Base-by-base conservation (phyloP, 805 yeast species). In the Starmerella apis region DNA sequence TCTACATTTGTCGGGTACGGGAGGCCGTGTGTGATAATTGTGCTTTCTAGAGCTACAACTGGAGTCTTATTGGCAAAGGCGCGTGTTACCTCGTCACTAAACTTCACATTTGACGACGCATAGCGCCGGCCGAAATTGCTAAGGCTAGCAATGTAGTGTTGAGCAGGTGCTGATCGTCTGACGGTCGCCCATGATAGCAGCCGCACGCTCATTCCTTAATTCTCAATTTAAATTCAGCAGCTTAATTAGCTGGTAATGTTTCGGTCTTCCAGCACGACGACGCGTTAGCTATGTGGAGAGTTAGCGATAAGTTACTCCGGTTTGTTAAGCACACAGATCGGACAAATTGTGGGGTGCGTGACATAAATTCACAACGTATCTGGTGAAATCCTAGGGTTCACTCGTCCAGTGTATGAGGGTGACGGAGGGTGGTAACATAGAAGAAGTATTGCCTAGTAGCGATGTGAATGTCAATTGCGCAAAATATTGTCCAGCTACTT, bases 1-100 rank as follows among this genome's bases (percentile, higher is more conserved):
- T 71, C 71, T 10, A 83, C 60, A 60, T 87, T 86, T 20, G 74
- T 73, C 0, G 95, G 95, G 60, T 67, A 83, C 3, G 95, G 95
- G 35, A 86, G 71, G 0, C 96, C 96, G 67, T 86, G 96, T 6
- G 95, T 82, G 56, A 87, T 77, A 59, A 86, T 87, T 7, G 96
- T 86, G 20, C 87, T 79, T 62, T 87, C 96, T 14, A 86, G 68
- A 0, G 95, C 81, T 3, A 87, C 92, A 5, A 86, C 77, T 0
- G 96, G 95, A 32, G 55, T 65, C 18, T 73, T 71, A 2, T 72
- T 72, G 11, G 57, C 56, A 16, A 86, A 59, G 0, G 94, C 94
- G 52, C 79, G 79, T 52, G 63, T 59, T 14, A 86, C 74, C 56
- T 83, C 94, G 10, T 56, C 59, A 35, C 63, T 54, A 20, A 63